Base-by-base conservation (phyloP, 768 basidiomycete genomes). In the Agaricus sinodeliciosus region DNA sequence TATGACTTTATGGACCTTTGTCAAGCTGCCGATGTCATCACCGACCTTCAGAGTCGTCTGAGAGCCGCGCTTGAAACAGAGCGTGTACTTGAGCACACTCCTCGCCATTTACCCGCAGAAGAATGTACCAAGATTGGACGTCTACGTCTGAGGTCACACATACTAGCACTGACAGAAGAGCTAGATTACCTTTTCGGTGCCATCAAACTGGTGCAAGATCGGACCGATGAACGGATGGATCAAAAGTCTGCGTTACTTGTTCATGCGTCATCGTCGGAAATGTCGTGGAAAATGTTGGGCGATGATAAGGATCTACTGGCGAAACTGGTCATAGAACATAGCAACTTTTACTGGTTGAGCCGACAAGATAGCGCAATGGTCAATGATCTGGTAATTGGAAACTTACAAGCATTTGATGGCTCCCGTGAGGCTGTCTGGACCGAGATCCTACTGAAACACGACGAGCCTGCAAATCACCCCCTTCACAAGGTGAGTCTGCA, bases 261-360 rank as follows among this genome's bases (percentile, higher is more conserved):
- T 27, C 85, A 89, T 55, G 86, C 91, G 0, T 84, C 82, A 5
- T 91, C 91, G 0, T 80, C 83, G 5, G 88, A 93, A 65, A 85
- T 98, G 43, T 91, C 89, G 0, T 98, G 94, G 93, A 78, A 78
- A 55, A 94, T 97, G 90, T 69, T 95, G 13, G 87, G 86, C 61
- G 79, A 85, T 42, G 70, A 79, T 37, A 72, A 77, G 44, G 81
- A 85, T 40, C 73, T 94, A 41, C 74, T 95, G 1, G 84, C 90
- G 36, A 95, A 96, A 69, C 75, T 96, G 41, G 86, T 86, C n/a
- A 78, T 94, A 42, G 79, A 82, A 47, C 77, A 81, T 49, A 87
- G 86, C 58, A 73, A 87, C 57, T 94, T 87, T 65, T 81, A 81
- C 37, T 92, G 90, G 87, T 72, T 91, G 40, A 89, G 80, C 65